phyloP scores from a whole-genome alignment of 1,139 yeast species.

The Sugiyamaella grinbergsii region DNA sequence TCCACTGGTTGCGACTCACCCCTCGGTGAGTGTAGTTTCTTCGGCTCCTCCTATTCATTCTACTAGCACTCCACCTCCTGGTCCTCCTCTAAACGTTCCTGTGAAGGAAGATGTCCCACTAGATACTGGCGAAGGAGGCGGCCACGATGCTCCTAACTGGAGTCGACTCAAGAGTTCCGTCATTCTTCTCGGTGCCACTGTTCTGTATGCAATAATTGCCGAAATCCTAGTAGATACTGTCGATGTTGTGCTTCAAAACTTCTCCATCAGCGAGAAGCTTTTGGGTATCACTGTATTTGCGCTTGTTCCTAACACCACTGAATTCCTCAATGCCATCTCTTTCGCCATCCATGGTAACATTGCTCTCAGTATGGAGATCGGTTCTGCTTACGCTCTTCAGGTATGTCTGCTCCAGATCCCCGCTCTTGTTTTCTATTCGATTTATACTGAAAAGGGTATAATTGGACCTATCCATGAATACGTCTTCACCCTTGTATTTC shows the following conservation, averaged over 20 bases:
- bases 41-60: background rate
- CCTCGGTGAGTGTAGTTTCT: no score
- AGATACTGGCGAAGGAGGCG: slow-evolving; percentile 55
- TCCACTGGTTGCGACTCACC: background rate
- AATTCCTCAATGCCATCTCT: slow-evolving; percentile 93
- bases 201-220: slow-evolving; percentile 89
- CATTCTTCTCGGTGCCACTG: slow-evolving; percentile 81
- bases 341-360: slow-evolving; percentile 96
- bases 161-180: slow-evolving; percentile 80
- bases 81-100: slow-evolving; percentile 11
- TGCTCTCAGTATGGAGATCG: slow-evolving; percentile 91
- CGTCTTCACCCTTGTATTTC: slow-evolving; percentile 84
- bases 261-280: slow-evolving; percentile 83
- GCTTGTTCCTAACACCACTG: slow-evolving; percentile 94
- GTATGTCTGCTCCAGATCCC: slow-evolving; percentile 97
- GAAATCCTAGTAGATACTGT: slow-evolving; percentile 94
- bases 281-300: slow-evolving; percentile 94
- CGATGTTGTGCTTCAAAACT: slow-evolving; percentile 76
- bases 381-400: slow-evolving; percentile 95
- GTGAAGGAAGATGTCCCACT: slow-evolving; percentile 10
- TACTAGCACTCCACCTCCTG: background rate
- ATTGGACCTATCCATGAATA: slow-evolving; percentile 43
- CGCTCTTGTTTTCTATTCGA: slow-evolving; percentile 77
- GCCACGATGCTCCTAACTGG: slow-evolving; percentile 99
- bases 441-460: slow-evolving; percentile 46